Conservation (phyloP, 805 yeast species). For the Pichia deserticola region DNA sequence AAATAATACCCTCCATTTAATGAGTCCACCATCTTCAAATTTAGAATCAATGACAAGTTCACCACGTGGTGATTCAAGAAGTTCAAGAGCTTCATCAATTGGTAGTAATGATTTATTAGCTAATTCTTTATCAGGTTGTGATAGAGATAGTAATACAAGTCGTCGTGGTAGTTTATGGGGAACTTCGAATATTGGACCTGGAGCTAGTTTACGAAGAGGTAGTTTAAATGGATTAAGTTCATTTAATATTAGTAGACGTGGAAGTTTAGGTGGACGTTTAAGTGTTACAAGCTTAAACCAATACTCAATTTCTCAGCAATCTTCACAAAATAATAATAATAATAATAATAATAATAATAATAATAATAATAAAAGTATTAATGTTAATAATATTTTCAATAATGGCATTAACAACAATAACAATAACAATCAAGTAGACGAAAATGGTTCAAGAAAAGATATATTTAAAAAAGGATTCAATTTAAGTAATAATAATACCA, state of each 20-base stretch:
- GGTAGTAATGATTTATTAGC: conserved; percentile 7
- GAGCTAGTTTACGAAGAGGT: conserved; percentile 4
- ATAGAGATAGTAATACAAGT: conserved; percentile 3
- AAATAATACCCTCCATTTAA: not conserved
- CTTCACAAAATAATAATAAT: too few species aligned
- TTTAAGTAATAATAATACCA: conserved; percentile 6
- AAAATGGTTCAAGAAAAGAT: conserved; percentile 10
- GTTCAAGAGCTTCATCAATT: conserved; percentile 12
- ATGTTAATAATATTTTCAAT: not conserved
- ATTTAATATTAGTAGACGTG: conserved; percentile 5
- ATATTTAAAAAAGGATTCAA: conserved; percentile 25
- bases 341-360: too few species aligned
- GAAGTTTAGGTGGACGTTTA: conserved; percentile 6
- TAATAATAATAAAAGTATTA: not conserved
- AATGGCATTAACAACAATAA: not conserved
- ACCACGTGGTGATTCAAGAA: conserved; percentile 7
- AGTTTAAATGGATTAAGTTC: conserved; percentile 3
- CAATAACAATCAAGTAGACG: not conserved
- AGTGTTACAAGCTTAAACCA: conserved; percentile 13
- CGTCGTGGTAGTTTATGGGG: conserved; percentile 12
- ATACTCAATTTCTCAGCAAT: conserved; percentile 7
- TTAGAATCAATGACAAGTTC: conserved; percentile 6
- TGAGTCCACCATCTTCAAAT: conserved; percentile 5
- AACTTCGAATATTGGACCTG: conserved; percentile 1
- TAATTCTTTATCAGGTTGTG: not conserved